phyloP scores from a whole-genome alignment of 2,329 filamentous ascomycete genomes.

The Aspergillus flavus region DNA sequence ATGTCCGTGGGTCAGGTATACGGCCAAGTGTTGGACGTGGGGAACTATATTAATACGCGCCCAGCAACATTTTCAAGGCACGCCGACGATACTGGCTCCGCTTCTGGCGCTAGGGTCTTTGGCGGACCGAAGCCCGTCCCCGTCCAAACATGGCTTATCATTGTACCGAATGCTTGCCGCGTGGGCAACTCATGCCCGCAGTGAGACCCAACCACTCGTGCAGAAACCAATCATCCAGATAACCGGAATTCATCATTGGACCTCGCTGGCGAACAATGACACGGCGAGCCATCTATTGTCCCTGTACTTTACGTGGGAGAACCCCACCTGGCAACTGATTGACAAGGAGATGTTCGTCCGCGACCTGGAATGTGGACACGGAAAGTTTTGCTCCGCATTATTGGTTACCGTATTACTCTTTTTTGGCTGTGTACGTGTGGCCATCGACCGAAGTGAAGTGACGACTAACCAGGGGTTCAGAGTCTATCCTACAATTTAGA shows the following conservation, averaged over 20 bases:
- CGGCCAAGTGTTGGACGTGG: not conserved
- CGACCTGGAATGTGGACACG: constrained; percentile 21
- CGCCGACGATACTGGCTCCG: constrained; percentile 16
- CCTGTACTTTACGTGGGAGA: constrained; percentile 30
- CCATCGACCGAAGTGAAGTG: not conserved
- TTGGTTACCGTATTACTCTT: constrained; percentile 25
- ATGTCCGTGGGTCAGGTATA: constrained; percentile 6
- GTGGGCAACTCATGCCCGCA: constrained; percentile 10
- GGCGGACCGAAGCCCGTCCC: constrained; percentile 9
- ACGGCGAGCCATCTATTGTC: constrained; percentile 27
- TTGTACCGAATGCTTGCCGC: constrained; percentile 20
- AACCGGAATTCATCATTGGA: constrained; percentile 24
- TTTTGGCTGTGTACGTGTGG: constrained; percentile 24
- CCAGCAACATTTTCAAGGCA: constrained; percentile 16
- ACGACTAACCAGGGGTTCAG: constrained; percentile 13
- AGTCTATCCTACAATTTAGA: constrained; percentile 26
- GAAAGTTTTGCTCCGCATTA: constrained; percentile 23
- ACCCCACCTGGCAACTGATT: constrained; percentile 28
- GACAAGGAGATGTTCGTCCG: constrained; percentile 23
- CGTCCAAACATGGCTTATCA: constrained; percentile 17
- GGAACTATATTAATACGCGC: not conserved
- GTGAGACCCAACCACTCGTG: constrained; percentile 4
- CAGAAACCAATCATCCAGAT: constrained; percentile 17
- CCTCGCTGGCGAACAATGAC: constrained; percentile 22
- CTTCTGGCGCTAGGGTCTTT: constrained; percentile 14